Evolutionary conservation across 2,329 filamentous ascomycete genomes (phyloP).

Genomic region (Aquanectria penicillioides): DNA sequence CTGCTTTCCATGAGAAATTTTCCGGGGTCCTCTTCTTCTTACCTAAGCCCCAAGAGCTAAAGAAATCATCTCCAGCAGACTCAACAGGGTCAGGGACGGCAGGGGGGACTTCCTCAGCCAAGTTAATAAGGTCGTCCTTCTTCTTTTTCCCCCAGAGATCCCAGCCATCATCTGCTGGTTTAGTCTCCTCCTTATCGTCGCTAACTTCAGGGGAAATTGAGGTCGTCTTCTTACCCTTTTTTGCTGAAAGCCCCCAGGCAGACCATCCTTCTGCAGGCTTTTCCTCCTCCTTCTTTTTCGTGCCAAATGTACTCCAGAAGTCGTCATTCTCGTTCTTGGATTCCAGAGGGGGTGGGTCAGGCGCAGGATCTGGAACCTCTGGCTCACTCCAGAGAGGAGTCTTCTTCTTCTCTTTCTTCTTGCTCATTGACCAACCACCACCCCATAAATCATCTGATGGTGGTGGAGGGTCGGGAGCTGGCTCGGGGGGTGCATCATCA

Average conservation of each 20-base stretch:
- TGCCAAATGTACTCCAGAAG: conserved; percentile 39
- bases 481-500: conserved; percentile 26
- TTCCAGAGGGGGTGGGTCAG: conserved; percentile 32
- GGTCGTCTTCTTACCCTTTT: conserved; percentile 39
- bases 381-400: conserved; percentile 36
- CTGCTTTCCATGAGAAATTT: conserved; percentile 49
- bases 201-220: conserved; percentile 26
- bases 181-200: conserved; percentile 25
- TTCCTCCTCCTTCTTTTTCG: conserved; percentile 39
- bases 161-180: conserved; percentile 37
- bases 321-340: conserved; percentile 38
- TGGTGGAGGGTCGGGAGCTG: conserved; percentile 40
- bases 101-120: conserved; percentile 45
- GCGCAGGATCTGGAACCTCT: conserved; percentile 33
- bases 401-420: conserved; percentile 46
- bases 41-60: conserved; percentile 66
- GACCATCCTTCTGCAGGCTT: conserved; percentile 33
- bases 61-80: conserved; percentile 60
- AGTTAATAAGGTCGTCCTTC: conserved; percentile 56
- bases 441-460: conserved; percentile 40
- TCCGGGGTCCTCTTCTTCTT: conserved; percentile 53
- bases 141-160: conserved; percentile 47
- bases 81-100: conserved; percentile 44
- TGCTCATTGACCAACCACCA: conserved; percentile 39
- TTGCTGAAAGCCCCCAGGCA: conserved; percentile 32